Base-by-base conservation (phyloP, 1,139 yeast genomes). In the Hemisphaericaspora subhashii region DNA sequence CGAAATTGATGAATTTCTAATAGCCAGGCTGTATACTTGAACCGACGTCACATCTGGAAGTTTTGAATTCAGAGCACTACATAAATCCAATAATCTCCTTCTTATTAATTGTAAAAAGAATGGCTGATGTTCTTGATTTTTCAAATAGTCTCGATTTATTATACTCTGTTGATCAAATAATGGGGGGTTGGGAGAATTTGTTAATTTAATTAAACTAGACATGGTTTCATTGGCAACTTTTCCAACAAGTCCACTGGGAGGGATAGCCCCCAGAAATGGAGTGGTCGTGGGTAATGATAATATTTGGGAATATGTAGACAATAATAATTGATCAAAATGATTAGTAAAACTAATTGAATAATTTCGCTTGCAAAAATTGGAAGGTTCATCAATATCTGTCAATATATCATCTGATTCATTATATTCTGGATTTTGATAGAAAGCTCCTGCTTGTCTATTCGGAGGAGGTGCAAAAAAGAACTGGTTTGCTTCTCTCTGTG, bases 161-260 rank as follows among this genome's bases (percentile, higher is more conserved):
- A 68, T 54, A 31, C 60, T 53, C 36, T 67, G 70, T 15, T 57
- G 57, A 49, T 71, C 77, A 46, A 56, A 70, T 14, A 45, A 26
- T 5, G 62, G 61, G 15, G 57, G 51, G 31, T 51, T 52, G n/a
- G 44, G 38, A 14, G 43, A 41, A 16, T 49, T 29, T 11, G 62
- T 53, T 26, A 49, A 44, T 18, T 47, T 38, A 7, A 68, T 51
- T 39, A 69, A 50, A 37, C 47, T 51, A 25, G 43, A 48, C 63
- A 70, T 58, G 9, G 72, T 66, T 46, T 71, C 76, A 47, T 66
- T 66, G 25, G 75, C 72, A 16, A 71, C 74, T 43, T 61, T 64
- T 37, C 72, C 63, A 9, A 66, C 74, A 37, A 71, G 55, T 1
- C 77, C 77, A 54, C 72, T 66, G 3, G 77, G 77, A 16, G 76